phyloP scores from a whole-genome alignment of 2,329 filamentous ascomycete species.

The Dactylellina parvicollis region DNA sequence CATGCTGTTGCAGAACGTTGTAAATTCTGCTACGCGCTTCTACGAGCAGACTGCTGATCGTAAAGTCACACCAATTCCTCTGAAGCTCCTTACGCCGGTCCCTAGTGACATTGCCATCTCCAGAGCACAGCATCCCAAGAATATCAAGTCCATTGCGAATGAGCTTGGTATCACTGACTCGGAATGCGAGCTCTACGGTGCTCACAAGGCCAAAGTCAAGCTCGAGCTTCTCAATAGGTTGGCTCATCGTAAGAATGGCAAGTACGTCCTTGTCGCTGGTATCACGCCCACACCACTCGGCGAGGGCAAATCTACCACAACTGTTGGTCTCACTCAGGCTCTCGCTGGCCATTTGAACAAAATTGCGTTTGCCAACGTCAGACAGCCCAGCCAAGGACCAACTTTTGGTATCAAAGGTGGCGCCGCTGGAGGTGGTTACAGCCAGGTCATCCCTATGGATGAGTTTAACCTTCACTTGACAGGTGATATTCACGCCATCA shows the following conservation, averaged over 20 bases:
- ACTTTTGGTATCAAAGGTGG: conserved; percentile 99
- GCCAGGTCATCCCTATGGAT: conserved; percentile 99
- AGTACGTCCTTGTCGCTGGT: conserved; percentile 91
- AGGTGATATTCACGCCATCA: conserved; percentile 96
- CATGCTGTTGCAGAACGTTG: conserved; percentile 96
- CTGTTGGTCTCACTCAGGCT: conserved; percentile 92
- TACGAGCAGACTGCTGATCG: conserved; percentile 85
- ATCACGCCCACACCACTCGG: conserved; percentile 97
- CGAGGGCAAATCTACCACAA: conserved; percentile 98
- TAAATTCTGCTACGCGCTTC: conserved; percentile 81
- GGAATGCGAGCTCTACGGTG: conserved; percentile 92
- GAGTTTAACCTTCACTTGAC: conserved; percentile 99
- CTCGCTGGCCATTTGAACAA: conserved; percentile 87
- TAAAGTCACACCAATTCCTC: conserved; percentile 80
- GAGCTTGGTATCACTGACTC: conserved; percentile 88
- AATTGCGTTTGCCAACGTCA: conserved; percentile 93
- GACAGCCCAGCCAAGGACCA: conserved; percentile 94
- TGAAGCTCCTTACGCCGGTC: conserved; percentile 81
- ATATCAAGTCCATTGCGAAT: conserved; percentile 81
- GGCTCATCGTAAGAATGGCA: conserved; percentile 84
- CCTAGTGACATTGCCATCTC: conserved; percentile 97
- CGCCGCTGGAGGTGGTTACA: conserved; percentile 96
- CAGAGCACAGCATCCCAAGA: conserved; percentile 87
- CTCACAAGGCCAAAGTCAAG: conserved; percentile 95
- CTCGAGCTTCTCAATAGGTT: conserved; percentile 82